Evolutionary conservation across 2,329 filamentous ascomycete species (phyloP).

Genomic region (Clarireedia monteithiana): DNA sequence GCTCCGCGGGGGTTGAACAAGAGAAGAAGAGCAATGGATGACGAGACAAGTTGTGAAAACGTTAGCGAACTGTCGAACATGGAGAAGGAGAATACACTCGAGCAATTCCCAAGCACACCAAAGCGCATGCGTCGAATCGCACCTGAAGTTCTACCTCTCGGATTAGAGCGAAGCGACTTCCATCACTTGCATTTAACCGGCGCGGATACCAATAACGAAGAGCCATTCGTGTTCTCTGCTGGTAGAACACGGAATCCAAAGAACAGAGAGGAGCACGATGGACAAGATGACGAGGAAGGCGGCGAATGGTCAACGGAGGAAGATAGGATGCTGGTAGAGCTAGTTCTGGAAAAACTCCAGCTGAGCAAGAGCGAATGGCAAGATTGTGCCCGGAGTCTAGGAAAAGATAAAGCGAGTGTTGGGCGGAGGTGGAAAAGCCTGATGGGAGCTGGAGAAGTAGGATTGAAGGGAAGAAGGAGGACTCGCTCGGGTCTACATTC

Average conservation of each 20-base stretch:
- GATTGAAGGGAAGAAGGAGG: conserved; percentile 41
- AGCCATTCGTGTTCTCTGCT: background rate
- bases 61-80: conserved; percentile 28
- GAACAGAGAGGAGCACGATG: conserved; percentile 19
- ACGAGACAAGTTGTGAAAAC: conserved; percentile 40
- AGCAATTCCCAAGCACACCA: conserved; percentile 39
- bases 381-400: conserved; percentile 56
- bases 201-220: background rate
- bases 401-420: conserved; percentile 50
- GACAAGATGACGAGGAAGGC: background rate
- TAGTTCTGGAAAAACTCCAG: conserved; percentile 59
- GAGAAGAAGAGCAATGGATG: conserved; percentile 38
- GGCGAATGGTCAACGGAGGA: conserved; percentile 53
- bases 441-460: conserved; percentile 50
- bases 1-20: conserved; percentile 43
- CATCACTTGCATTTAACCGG: conserved; percentile 39
- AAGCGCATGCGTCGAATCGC: conserved; percentile 50
- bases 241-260: background rate
- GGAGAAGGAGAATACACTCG: conserved; percentile 19
- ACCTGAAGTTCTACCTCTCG: conserved; percentile 51
- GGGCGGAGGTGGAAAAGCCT: conserved; percentile 56
- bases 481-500: conserved; percentile 41
- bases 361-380: conserved; percentile 59
- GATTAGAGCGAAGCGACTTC: conserved; percentile 51
- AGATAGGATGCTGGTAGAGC: conserved; percentile 57